Evolutionary conservation across 352 stramenopile species (phyloP), one percentile per base, ranked within the genome.

Genomic region (Pythium myriotylum): DNA sequence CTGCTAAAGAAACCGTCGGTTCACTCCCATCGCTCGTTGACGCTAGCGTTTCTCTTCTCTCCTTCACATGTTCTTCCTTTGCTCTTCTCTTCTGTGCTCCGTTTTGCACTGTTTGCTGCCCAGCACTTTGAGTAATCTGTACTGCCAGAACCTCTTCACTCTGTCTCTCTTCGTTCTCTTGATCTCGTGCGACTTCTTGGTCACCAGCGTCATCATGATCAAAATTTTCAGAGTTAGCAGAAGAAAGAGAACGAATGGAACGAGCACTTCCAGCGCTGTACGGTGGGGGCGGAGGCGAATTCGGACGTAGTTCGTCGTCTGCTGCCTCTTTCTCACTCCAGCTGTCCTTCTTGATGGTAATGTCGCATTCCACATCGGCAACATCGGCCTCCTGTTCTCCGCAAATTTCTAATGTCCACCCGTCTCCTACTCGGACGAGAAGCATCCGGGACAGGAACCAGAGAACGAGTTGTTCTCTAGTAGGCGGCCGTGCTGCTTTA

Each of bases 371-470:
- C 14, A 45, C 41, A 7, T 39, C 32, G 26, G 59, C 26, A 8
- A 45, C 41, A 7, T 39, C 32, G 26, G 59, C 24, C 14, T 37
- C 26, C 8, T 48, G 23, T 22, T 65, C 54, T 10, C 54, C 35
- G 22, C 33, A 16, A 22, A 41, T 33, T 3, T 23, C 7, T 0
- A 56, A 14, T 35, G 62, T 48, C 8, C 35, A 58, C 10, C 59
- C 62, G 7, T 39, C 35, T 27, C 53, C 45, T 8, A 42, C 10
- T n/a, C 10, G 23, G 14, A 59, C 42, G 10, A 85, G 43, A 2
- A 79, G 35, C 73, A 88, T 81, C 40, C 80, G 78, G 17, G 68
- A 59, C 29, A 92, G 73, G 56, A 92, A 61, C 80, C 83, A 92
- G 24, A 54, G 47, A 13, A 70, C 70, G 32, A 88, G 70, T 27